Evolutionary conservation across 139 green algal species (phyloP).

Genomic region (Picochlorum sp.): DNA sequence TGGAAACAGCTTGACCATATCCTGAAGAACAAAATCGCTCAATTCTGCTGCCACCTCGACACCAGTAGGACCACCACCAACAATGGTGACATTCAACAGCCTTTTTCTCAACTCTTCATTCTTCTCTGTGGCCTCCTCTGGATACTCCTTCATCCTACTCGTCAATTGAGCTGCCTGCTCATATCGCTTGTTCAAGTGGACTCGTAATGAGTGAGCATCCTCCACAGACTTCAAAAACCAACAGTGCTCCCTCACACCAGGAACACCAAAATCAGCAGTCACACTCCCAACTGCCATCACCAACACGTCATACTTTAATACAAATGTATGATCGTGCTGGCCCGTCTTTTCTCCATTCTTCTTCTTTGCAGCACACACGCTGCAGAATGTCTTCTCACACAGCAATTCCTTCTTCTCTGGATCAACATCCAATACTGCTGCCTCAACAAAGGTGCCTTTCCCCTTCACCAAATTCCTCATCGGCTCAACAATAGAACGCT

Average conservation of each 20-base stretch:
- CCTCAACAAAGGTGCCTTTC: slow-evolving; percentile 16
- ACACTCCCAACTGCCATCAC: slow-evolving; percentile 64
- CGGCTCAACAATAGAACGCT: slow-evolving; percentile 48
- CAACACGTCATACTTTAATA: slow-evolving; percentile 65
- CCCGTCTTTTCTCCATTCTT: slow-evolving; percentile 1
- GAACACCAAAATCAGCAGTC: slow-evolving; percentile 82
- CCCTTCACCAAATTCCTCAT: slow-evolving; percentile 51
- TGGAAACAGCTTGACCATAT: slow-evolving; percentile 31
- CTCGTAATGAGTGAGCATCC: slow-evolving; percentile 49
- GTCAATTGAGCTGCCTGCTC: slow-evolving; percentile 29
- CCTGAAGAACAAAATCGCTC: slow-evolving; percentile 27
- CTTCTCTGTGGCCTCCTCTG: slow-evolving; percentile 39
- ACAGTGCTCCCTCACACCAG: slow-evolving; percentile 68
- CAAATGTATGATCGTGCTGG: slow-evolving; percentile 47
- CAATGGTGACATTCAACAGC: slow-evolving; percentile 73
- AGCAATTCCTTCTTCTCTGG: slow-evolving; percentile 29
- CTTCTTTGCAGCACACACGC: no score
- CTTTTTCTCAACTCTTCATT: slow-evolving; percentile 27
- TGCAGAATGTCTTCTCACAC: slow-evolving; percentile 12
- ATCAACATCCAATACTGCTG: slow-evolving; percentile 21
- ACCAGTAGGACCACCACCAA: slow-evolving; percentile 76
- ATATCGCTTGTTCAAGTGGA: slow-evolving; percentile 61
- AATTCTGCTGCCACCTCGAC: slow-evolving; percentile 77
- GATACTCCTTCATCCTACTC: no score
- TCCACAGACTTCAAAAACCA: slow-evolving; percentile 58